Evolutionary conservation across 108 stramenopile genomes (phyloP).

Genomic region (Epithemia pelagica): DNA sequence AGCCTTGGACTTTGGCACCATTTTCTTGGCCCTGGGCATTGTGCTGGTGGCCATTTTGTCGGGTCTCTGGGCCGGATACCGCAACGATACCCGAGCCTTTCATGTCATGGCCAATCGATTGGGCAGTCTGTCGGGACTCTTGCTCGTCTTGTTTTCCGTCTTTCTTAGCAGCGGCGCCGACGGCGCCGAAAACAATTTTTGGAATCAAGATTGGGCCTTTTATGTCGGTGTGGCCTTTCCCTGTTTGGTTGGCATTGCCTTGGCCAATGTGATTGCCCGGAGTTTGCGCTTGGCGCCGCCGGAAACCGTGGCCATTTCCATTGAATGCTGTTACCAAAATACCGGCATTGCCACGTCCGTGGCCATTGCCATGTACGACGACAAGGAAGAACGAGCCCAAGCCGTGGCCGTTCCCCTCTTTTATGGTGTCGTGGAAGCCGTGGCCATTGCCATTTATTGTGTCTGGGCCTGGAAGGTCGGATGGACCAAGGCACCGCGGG

Average conservation of each 20-base stretch:
- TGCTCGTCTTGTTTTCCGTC: conserved; percentile 56
- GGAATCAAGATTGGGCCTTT: conserved; percentile 60
- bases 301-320: conserved; percentile 71
- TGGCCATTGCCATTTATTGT: conserved; percentile 66
- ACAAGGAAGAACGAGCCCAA: conserved; percentile 42
- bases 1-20: conserved; percentile 54
- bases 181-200: conserved; percentile 38
- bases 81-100: conserved; percentile 41
- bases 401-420: conserved; percentile 77
- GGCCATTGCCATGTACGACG: conserved; percentile 67
- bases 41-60: conserved; percentile 63
- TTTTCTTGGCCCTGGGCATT: conserved; percentile 64
- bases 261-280: conserved; percentile 51
- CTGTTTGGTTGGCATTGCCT: conserved; percentile 47
- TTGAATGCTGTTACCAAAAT: conserved; percentile 87
- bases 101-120: conserved; percentile 57
- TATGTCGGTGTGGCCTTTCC: conserved; percentile 66
- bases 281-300: conserved; percentile 45
- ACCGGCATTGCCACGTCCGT: conserved; percentile 80
- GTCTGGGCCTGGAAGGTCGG: conserved; percentile 59
- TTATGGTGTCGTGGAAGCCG: conserved; percentile 66
- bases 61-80: conserved; percentile 52
- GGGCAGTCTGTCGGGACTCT: conserved; percentile 63
- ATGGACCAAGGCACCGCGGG: conserved; percentile 73
- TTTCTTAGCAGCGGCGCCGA: conserved; percentile 51